phyloP scores from a whole-genome alignment of 768 basidiomycete species.

The Nidularia sp. region DNA sequence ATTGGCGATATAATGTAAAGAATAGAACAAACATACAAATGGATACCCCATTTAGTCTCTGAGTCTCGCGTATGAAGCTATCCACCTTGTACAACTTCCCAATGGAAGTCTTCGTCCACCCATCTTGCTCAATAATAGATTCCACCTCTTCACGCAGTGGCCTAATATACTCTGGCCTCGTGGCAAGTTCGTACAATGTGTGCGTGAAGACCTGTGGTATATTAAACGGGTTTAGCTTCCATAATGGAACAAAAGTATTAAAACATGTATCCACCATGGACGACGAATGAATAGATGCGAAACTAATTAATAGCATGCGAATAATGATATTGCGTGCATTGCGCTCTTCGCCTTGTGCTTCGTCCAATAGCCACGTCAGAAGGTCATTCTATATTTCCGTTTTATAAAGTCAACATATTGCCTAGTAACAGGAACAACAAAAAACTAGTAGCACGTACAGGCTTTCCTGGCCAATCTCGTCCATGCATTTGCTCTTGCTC shows the following conservation, averaged over 20 bases:
- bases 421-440: too few species aligned
- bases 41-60: slow-evolving; percentile 8
- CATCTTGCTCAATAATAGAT: slow-evolving; percentile 18
- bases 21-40: slow-evolving; percentile 1
- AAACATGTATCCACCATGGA: slow-evolving; percentile 26
- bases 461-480: slow-evolving; percentile 21
- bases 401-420: not conserved
- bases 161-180: slow-evolving; percentile 22
- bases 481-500: slow-evolving; percentile 17
- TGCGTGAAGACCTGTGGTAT: slow-evolving; percentile 28
- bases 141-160: slow-evolving; percentile 23
- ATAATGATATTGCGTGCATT: slow-evolving; percentile 22
- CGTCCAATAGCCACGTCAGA: slow-evolving; percentile 44
- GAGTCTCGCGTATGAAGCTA: slow-evolving; percentile 40
- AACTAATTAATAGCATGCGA: slow-evolving; percentile 34
- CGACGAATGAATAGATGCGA: slow-evolving; percentile 39
- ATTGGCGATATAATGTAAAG: not conserved
- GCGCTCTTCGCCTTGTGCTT: slow-evolving; percentile 23
- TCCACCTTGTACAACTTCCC: slow-evolving; percentile 37
- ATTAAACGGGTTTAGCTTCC: too few species aligned
- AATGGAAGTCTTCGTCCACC: slow-evolving; percentile 31
- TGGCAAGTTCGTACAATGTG: slow-evolving; percentile 31
- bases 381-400: slow-evolving; percentile 34
- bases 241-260: not conserved
- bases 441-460: slow-evolving; percentile 11